Base-by-base conservation (phyloP, 2,329 filamentous ascomycete genomes). In the Aspergillus pseudotamarii region DNA sequence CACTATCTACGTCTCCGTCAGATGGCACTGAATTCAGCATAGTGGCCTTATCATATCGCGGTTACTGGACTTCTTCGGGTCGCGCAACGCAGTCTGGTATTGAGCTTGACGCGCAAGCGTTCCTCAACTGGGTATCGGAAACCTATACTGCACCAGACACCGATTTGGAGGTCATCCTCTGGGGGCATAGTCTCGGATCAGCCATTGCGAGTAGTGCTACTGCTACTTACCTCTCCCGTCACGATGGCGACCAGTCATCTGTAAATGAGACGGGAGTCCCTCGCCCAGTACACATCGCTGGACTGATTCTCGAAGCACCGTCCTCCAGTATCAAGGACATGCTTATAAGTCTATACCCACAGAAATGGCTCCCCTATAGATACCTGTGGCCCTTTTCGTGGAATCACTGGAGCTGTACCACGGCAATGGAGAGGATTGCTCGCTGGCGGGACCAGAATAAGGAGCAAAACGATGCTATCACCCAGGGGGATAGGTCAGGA, bases 1-100 rank as follows among this genome's bases (percentile, higher is more conserved):
- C 19, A 8, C 21, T 19, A 6, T n/a, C 43, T 1, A 43, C 38
- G 14, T 21, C 56, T 8, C 10, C 53, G 0, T 3, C 46, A 3
- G 3, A 57, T 19, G 34, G 61, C 0, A 60, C 65, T 10, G 54
- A 64, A n/a, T 74, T 80, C 74, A 78, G 77, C 1, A 64, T 86
- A 4, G 76, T 82, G 1, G 82, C 82, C 5, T 69, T 86, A 8
- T 86, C 84, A 6, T 86, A 92, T 73, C 86, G 91, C 50, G 90
- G 91, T 12, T 94, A 90, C 74, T 94, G 91, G 92, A 92, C 84
- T 12, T 94, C 91, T 2, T 83, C 86, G 36, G 91, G 92, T 21
- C 83, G 88, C 4, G 86, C 91, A 9, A 89, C 88, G 3, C 90
- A 94, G 72, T 79, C 77, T 43, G 91, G 91, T 1, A 90, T 94